Conservation (phyloP, 352 stramenopile genomes). For the Pythium sp. region DNA sequence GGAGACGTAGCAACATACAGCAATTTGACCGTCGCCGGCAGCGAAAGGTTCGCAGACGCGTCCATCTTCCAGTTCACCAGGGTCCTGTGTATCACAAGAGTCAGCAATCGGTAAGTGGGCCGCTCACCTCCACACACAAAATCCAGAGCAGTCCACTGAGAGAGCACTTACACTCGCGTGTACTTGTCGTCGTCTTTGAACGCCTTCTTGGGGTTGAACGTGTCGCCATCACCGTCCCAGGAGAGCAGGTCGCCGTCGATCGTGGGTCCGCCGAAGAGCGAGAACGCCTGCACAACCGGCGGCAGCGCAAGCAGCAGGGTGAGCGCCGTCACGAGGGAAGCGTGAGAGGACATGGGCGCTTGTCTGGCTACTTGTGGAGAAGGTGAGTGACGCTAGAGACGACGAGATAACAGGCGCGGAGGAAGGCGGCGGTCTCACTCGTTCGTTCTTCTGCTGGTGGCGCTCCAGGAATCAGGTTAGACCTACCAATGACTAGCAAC, state of each 20-base stretch:
- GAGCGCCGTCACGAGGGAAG: neutral
- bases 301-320: slow-evolving; percentile 9
- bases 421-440: neutral
- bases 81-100: slow-evolving; percentile 23
- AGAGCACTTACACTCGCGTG: slow-evolving; percentile 39
- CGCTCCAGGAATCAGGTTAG: slow-evolving; percentile 10
- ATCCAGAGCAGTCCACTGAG: too few species aligned
- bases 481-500: neutral
- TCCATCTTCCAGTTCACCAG: slow-evolving; percentile 67
- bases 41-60: slow-evolving; percentile 31
- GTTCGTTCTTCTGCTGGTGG: slow-evolving; percentile 4
- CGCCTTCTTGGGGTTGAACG: slow-evolving; percentile 35
- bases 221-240: slow-evolving; percentile 51
- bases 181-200: slow-evolving; percentile 49
- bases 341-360: neutral
- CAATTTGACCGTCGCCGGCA: slow-evolving; percentile 46
- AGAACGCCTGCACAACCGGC: slow-evolving; percentile 22
- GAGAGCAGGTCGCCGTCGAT: slow-evolving; percentile 48
- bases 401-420: neutral
- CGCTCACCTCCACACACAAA: neutral
- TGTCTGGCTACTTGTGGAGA: neutral
- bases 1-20: slow-evolving; percentile 31
- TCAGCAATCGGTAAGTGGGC: neutral
- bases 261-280: slow-evolving; percentile 39
- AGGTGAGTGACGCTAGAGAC: neutral